Conservation (phyloP, 2,329 filamentous ascomycete species). For the Talaromyces sp. region DNA sequence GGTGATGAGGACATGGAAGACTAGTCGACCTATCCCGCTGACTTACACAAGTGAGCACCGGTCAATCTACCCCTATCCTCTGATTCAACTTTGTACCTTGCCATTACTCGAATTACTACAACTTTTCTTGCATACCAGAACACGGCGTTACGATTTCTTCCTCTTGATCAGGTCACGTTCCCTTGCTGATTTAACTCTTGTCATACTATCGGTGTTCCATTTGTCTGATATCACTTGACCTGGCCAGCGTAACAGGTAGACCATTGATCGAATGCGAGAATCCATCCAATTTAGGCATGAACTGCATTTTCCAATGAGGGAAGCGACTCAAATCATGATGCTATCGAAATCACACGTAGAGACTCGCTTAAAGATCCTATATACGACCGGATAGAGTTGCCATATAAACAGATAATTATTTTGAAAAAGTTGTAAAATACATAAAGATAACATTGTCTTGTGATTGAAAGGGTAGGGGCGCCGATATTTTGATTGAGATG, state of each 20-base stretch:
- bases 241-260: background rate
- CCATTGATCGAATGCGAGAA: background rate
- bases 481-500: background rate
- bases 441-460: background rate
- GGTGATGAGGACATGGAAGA: constrained; percentile 54
- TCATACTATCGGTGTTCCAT: constrained; percentile 10
- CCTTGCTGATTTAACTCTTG: background rate
- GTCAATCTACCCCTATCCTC: background rate
- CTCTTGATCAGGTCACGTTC: background rate
- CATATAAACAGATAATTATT: background rate
- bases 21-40: constrained; percentile 23
- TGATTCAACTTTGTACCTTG: background rate
- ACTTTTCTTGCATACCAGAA: constrained; percentile 4
- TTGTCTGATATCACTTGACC: constrained; percentile 1
- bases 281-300: background rate
- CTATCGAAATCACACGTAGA: too few species aligned
- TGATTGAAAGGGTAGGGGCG: background rate
- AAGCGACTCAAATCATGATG: background rate
- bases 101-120: background rate
- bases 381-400: background rate
- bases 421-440: background rate
- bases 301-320: background rate
- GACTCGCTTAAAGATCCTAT: too few species aligned
- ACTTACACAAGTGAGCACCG: too few species aligned
- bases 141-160: background rate